Evolutionary conservation across 306 rosid species (phyloP), one percentile per base, ranked within the genome.

Genomic region (Sicyos edulis): DNA sequence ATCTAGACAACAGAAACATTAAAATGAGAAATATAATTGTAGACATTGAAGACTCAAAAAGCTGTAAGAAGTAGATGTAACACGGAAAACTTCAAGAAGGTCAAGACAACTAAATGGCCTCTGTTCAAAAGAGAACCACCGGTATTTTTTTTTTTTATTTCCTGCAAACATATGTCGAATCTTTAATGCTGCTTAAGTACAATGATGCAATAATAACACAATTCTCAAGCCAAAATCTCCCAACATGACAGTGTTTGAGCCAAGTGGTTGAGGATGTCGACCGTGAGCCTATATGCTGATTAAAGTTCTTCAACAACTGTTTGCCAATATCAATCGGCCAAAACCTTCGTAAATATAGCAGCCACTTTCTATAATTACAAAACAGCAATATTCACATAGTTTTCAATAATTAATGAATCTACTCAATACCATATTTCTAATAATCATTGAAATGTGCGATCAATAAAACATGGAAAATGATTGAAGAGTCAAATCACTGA

Each of bases 261-360:
- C 70, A 40, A 40, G 52, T 64, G 72, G 54, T 65, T 8, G 11
- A 37, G 54, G 71, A 65, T 44, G 54, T 65, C 10, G 17, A 65
- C 54, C 71, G 2, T 17, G 10, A 22, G 32, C 10, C 10, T 40
- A 19, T 40, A 8, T 42, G 52, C 10, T 19, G 53, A n/a, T n/a
- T n/a, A 26, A 37, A 63, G 26, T 37, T 34, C 49, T 12, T 20
- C 68, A 15, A 12, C 12, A 14, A 61, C 68, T 40, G 49, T n/a
- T 37, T 34, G 24, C 15, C 16, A 10, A 15, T 60, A 60, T 61
- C 68, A 61, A 61, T 32, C 19, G 22, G 21, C 49, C 68, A 62
- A n/a, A 34, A 34, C 17, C 50, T n/a, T 62, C 11, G 3, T n/a
- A 16, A 2, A 34, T 26, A 26, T 1, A 26, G 32, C 32, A 26